Percentiles rank a stretch among this genome's conserved stretches.
These are phyloP conservation scores for Phytophthora idaei DNA, from an alignment of 352 stramenopile species.

Conservation along the genomic window DNA sequence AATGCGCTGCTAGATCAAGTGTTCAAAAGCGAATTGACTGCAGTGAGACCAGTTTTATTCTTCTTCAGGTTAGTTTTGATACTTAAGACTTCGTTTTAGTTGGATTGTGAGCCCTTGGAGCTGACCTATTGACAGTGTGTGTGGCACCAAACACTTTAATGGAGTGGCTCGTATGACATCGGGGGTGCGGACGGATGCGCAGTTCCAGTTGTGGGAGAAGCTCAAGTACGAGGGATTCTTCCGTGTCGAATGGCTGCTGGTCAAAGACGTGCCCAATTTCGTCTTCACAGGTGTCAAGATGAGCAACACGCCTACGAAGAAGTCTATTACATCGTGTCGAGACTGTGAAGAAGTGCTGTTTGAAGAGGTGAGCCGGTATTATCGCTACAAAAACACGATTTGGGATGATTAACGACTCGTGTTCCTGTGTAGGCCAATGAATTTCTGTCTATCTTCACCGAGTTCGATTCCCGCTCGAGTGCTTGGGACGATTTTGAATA, in stretches of 20 bases:
- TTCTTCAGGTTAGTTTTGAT: constrained; percentile 71
- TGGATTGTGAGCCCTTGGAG: too few relatives aligned
- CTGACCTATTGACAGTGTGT: constrained; percentile 48
- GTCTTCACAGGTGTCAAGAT: constrained; percentile 80
- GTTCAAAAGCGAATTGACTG: constrained; percentile 72
- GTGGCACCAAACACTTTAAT: constrained; percentile 76
- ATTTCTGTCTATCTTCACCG: constrained; percentile 68
- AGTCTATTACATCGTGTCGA: constrained; percentile 79
- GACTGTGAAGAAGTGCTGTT: constrained; percentile 83
- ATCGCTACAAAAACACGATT: neutral
- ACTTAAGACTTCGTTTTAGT: neutral
- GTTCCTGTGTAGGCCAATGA: constrained; percentile 50
- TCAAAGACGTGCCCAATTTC: constrained; percentile 86
- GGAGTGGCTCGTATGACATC: constrained; percentile 85
- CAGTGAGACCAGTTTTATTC: constrained; percentile 68
- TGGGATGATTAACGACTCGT: constrained; percentile 11
- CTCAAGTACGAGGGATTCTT: constrained; percentile 85
- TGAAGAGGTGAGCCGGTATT: constrained; percentile 53
- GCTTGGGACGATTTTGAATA: constrained; percentile 78
- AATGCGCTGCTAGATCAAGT: constrained; percentile 74
- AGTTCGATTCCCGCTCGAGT: constrained; percentile 60
- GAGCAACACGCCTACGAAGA: constrained; percentile 79
- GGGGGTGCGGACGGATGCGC: constrained; percentile 43
- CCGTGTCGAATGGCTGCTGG: constrained; percentile 79
- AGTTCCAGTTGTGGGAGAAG: constrained; percentile 84